Evolutionary conservation across 345 rosid species (phyloP), one percentile per base, ranked within the genome.

Genomic region (Gossypium herbaceum): DNA sequence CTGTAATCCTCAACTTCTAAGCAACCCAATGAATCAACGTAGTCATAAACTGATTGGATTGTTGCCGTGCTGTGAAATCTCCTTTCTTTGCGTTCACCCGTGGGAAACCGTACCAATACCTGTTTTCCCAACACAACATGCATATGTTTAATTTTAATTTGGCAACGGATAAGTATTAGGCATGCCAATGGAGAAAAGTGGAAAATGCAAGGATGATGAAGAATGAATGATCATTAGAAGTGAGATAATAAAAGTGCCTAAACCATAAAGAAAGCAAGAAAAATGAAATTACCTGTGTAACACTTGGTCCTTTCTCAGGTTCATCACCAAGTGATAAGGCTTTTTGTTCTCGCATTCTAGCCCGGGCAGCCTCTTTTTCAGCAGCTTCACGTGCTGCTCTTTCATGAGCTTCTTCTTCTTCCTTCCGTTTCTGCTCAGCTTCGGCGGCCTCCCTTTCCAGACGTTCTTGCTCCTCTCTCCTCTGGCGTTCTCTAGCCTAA

Each of bases 81-180:
- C 81, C 99, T 86, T 64, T 92, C 99, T 80, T 90, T 95, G 73
- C 99, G 93, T 81, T 93, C 92, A 80, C 99, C 99, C 43, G 82
- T 76, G 15, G 98, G 99, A 59, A 93, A 91, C 45, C 98, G 89
- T 50, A 95, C 94, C 88, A 95, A 78, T 74, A 93, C 97, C 97
- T 95, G 72, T 58, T 67, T 72, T 62, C 4, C 50, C 71, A 51
- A 76, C 54, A 27, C 20, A 58, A 60, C 0, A 64, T 7, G 63
- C 69, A 65, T 27, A 76, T 1, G 0, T 48, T 74, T 17, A 34
- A 2, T 59, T 48, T 63, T 17, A 34, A 2, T 59, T 41, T 12
- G 52, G 16, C 16, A 65, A 45, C 10, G 19, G 34, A 19, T 0
- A 34, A 8, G 25, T 22, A 29, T n/a, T 7, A n/a, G 34, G 10